A percentile compares a stretch with the other conserved stretches of the same genome.
Conservation (phyloP, 805 yeast species). For the Wickerhamomyces tratensis region DNA sequence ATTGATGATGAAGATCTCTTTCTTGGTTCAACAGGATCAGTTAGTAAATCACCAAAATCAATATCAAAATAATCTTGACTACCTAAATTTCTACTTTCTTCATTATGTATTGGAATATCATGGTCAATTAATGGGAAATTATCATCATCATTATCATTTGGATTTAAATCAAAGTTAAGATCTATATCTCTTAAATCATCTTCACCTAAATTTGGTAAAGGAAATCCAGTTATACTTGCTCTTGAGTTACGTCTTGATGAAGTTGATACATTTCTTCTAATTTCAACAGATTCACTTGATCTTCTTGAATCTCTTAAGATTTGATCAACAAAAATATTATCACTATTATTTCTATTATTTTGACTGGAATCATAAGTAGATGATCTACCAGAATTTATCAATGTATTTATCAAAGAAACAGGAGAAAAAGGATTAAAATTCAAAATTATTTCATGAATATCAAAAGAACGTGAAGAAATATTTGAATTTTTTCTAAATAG, state of each 20-base stretch:
- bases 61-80: conserved; percentile 4
- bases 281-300: conserved; percentile 15
- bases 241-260: conserved; percentile 15
- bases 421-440: background rate
- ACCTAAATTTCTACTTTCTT: background rate
- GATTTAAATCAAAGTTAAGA: background rate
- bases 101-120: no score
- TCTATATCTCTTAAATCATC: background rate
- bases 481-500: conserved; percentile 1
- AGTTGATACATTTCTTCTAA: conserved; percentile 13
- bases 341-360: conserved; percentile 1
- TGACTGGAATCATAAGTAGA: background rate
- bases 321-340: conserved; percentile 14
- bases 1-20: conserved; percentile 7
- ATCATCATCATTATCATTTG: conserved; percentile 1
- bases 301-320: conserved; percentile 14
- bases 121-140: background rate
- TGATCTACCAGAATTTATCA: no score
- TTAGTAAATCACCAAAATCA: conserved; percentile 6
- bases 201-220: background rate
- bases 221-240: conserved; percentile 11
- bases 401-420: background rate
- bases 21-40: conserved; percentile 1
- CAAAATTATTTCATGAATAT: background rate
- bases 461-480: background rate